A percentile compares a stretch with the other conserved stretches of the same genome.
Evolutionary conservation across 805 yeast species (phyloP).

Genomic region (Schizosaccharomyces cryophilus): DNA sequence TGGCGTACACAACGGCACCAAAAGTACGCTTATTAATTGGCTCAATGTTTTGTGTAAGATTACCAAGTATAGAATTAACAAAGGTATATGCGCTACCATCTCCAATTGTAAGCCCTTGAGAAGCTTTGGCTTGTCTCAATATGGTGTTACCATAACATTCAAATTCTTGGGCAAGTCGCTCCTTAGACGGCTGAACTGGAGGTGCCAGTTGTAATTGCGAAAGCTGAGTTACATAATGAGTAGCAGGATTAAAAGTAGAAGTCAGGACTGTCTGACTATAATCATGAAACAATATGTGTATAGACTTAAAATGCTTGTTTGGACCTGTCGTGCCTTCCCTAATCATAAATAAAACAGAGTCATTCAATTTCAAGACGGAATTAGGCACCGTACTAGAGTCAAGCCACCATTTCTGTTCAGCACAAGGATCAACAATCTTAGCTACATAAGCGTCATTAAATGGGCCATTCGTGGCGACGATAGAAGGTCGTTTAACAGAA

Average conservation of each 20-base stretch:
- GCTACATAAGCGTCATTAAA: background rate
- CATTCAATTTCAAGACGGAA: background rate
- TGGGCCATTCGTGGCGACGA: background rate
- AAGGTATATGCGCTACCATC: conserved; percentile 16
- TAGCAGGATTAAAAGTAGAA: conserved; percentile 28
- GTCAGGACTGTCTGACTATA: conserved; percentile 41
- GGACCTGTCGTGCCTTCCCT: background rate
- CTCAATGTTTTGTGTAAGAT: conserved; percentile 22
- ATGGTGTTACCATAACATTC: conserved; percentile 27
- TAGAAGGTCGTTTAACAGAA: background rate
- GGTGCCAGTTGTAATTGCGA: conserved; percentile 19
- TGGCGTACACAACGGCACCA: conserved; percentile 50
- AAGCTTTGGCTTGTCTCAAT: conserved; percentile 20
- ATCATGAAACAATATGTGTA: conserved; percentile 49
- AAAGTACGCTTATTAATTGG: conserved; percentile 43
- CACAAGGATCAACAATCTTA: background rate
- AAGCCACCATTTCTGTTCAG: background rate
- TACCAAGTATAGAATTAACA: conserved; percentile 12
- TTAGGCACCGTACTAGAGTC: background rate
- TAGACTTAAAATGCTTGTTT: background rate
- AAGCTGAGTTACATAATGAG: conserved; percentile 22
- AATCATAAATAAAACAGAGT: background rate
- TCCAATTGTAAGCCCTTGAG: conserved; percentile 10
- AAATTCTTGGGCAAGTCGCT: conserved; percentile 26
- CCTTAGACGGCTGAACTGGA: conserved; percentile 21